Evolutionary conservation across 2,329 filamentous ascomycete genomes (phyloP).

Genomic region (Fusarium setosum): DNA sequence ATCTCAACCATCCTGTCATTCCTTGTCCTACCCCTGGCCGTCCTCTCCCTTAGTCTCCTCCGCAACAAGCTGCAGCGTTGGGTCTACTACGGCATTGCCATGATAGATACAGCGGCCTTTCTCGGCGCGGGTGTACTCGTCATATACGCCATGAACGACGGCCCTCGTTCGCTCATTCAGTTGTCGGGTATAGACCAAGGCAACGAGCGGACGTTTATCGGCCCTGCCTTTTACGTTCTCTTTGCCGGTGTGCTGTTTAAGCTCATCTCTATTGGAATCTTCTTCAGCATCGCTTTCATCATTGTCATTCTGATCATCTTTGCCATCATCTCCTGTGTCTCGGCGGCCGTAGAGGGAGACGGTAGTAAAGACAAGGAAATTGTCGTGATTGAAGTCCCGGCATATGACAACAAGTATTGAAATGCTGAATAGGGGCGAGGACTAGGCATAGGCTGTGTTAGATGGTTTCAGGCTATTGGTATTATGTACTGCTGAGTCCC

Average conservation of each 20-base stretch:
- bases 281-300: constrained; percentile 20
- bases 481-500: too few species aligned
- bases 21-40: constrained; percentile 14
- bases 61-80: constrained; percentile 11
- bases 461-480: too few species aligned
- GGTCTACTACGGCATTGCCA: constrained; percentile 21
- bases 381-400: neutral
- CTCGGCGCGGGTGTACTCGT: constrained; percentile 17
- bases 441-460: too few species aligned
- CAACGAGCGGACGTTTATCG: constrained; percentile 14
- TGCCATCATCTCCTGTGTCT: constrained; percentile 8
- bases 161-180: constrained; percentile 22
- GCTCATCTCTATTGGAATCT: constrained; percentile 24
- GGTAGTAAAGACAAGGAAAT: neutral
- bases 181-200: constrained; percentile 18
- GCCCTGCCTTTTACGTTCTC: constrained; percentile 15
- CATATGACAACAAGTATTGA: neutral
- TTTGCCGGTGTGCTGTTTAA: constrained; percentile 28
- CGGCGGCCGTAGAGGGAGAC: neutral
- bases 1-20: constrained; percentile 17
- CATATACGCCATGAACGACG: constrained; percentile 28
- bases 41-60: constrained; percentile 17
- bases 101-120: constrained; percentile 12
- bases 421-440: neutral
- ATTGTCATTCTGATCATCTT: constrained; percentile 11